Percentiles rank a stretch among this genome's conserved stretches.
Conservation (phyloP, 805 yeast species). For the Ogataea degrootiae region DNA sequence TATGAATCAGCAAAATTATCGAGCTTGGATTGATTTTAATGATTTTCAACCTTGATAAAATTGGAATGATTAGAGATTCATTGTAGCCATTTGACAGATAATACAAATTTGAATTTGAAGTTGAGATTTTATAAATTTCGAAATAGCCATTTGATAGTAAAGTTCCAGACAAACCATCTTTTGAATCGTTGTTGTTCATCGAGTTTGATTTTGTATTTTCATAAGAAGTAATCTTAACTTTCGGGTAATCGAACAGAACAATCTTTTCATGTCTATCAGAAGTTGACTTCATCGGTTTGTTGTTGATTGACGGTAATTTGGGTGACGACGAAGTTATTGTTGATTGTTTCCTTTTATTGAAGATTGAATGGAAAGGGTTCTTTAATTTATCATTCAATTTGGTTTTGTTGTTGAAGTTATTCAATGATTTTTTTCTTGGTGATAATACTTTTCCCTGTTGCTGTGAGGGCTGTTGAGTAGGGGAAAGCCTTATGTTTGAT, state of each 20-base stretch:
- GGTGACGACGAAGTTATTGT: not conserved
- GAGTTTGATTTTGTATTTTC: slow-evolving; percentile 3
- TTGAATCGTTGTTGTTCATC: slow-evolving; percentile 1
- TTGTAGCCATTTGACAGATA: slow-evolving; percentile 39
- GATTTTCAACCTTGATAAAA: slow-evolving; percentile 59
- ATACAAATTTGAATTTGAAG: slow-evolving; percentile 44
- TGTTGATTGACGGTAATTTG: not conserved
- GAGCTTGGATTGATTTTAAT: slow-evolving; percentile 43
- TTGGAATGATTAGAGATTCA: slow-evolving; percentile 70
- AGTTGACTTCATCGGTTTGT: too few relatives aligned
- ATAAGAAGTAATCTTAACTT: slow-evolving; percentile 16
- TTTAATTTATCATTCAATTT: slow-evolving; percentile 3
- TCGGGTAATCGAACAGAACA: too few relatives aligned
- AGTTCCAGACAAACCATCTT: slow-evolving; percentile 30
- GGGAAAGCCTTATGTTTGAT: too few relatives aligned
- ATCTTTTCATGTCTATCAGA: too few relatives aligned
- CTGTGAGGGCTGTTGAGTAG: too few relatives aligned
- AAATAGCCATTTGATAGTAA: slow-evolving; percentile 58
- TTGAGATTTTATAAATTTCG: slow-evolving; percentile 55
- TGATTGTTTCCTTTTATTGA: slow-evolving; percentile 6
- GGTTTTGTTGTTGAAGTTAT: slow-evolving; percentile 1
- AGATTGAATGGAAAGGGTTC: slow-evolving; percentile 13
- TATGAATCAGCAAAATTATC: slow-evolving; percentile 60
- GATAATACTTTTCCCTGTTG: slow-evolving; percentile 1
- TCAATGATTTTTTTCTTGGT: slow-evolving; percentile 10